phyloP scores from a whole-genome alignment of 306 rosid genomes.

The Rosa lucieae region DNA sequence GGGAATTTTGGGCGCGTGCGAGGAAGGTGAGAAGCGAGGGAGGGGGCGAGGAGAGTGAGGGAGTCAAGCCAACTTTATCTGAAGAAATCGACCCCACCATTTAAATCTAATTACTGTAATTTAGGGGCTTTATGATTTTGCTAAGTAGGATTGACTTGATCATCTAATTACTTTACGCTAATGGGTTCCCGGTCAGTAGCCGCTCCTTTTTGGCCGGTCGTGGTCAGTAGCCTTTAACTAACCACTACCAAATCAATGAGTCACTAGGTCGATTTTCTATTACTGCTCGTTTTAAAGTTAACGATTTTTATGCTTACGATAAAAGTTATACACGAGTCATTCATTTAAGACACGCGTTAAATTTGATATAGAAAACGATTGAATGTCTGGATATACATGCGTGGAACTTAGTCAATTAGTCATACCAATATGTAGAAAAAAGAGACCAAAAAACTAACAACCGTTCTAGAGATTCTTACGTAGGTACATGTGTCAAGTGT shows the following conservation, averaged over 20 bases:
- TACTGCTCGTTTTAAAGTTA: too few species aligned
- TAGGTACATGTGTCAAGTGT: too few species aligned
- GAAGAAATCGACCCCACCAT: slow-evolving; percentile 17
- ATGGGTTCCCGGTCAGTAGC: slow-evolving; percentile 5
- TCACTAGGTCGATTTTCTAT: too few species aligned
- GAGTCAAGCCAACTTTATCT: slow-evolving; percentile 30
- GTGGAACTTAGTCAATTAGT: too few species aligned
- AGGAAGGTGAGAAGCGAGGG: neutral
- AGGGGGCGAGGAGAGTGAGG: neutral
- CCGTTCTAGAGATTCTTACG: too few species aligned
- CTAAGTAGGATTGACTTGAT: neutral
- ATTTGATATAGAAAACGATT: too few species aligned
- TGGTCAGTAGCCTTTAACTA: neutral
- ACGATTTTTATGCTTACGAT: too few species aligned
- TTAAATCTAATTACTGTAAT: neutral
- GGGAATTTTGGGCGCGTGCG: neutral
- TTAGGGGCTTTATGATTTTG: neutral
- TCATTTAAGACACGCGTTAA: too few species aligned
- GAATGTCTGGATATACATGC: too few species aligned
- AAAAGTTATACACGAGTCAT: too few species aligned
- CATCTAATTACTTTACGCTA: neutral
- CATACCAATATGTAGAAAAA: too few species aligned
- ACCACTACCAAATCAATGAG: neutral
- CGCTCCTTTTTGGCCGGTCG: neutral
- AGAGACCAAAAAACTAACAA: too few species aligned